A percentile compares a stretch with the other conserved stretches of the same genome.
phyloP scores from a whole-genome alignment of 164 flowering plant genomes.

The Vitis labrusca region DNA sequence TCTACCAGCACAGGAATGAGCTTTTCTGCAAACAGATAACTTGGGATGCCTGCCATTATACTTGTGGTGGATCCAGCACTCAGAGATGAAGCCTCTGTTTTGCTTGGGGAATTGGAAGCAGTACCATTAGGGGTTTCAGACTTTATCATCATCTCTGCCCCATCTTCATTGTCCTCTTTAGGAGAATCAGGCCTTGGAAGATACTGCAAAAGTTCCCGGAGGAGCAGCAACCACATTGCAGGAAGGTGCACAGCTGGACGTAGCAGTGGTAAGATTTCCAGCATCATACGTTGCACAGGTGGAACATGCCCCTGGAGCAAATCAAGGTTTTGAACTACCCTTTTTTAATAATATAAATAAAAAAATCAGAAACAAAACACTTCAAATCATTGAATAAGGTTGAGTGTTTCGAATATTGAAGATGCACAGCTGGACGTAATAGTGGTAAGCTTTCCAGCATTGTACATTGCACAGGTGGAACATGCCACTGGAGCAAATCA shows the following conservation, averaged over 20 bases:
- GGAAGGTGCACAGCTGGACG: constrained; percentile 67
- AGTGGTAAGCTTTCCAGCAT: constrained; percentile 73
- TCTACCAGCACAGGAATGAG: constrained; percentile 77
- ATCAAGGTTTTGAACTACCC: neutral
- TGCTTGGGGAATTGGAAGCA: constrained; percentile 23
- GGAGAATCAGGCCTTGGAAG: constrained; percentile 64
- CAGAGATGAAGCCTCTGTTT: constrained; percentile 23
- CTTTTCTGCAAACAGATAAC: constrained; percentile 71
- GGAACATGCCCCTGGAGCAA: constrained; percentile 72
- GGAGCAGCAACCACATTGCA: constrained; percentile 79
- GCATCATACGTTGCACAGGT: constrained; percentile 71
- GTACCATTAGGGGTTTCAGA: constrained; percentile 38
- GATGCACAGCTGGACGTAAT: constrained; percentile 61
- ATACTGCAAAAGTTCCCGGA: constrained; percentile 60
- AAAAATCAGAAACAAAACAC: neutral
- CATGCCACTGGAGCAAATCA: constrained; percentile 55
- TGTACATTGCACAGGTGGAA: constrained; percentile 78
- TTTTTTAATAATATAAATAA: no score
- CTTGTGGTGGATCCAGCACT: constrained; percentile 21
- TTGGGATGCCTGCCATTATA: constrained; percentile 22
- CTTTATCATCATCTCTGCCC: constrained; percentile 17
- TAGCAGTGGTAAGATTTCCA: constrained; percentile 72
- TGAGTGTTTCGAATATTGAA: constrained; percentile 11
- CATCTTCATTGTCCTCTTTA: constrained; percentile 34
- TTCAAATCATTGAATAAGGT: no score